These are phyloP conservation scores for Cercophora samala DNA, from an alignment of 495 filamentous ascomycete species.

Conservation along the genomic window DNA sequence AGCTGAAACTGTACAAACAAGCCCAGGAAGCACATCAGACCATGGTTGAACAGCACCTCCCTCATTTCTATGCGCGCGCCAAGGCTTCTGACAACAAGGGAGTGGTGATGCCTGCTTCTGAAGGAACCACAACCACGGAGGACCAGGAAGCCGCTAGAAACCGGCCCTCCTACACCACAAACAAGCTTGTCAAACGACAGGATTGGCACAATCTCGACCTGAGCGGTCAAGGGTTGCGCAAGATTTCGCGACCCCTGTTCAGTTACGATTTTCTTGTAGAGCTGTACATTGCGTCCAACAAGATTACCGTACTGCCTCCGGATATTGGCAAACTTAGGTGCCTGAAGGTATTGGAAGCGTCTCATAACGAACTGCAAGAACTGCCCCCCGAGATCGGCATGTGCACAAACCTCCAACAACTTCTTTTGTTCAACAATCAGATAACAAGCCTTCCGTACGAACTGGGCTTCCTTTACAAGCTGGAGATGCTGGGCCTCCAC, in stretches of 20 bases:
- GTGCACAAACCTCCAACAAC: slow-evolving; percentile 77
- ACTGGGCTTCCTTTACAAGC: slow-evolving; percentile 76
- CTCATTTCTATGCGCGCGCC: slow-evolving; percentile 53
- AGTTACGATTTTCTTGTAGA: slow-evolving; percentile 80
- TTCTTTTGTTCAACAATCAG: slow-evolving; percentile 85
- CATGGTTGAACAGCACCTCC: slow-evolving; percentile 57
- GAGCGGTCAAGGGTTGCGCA: slow-evolving; percentile 85
- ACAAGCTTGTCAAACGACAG: slow-evolving; percentile 61
- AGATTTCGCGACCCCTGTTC: slow-evolving; percentile 74
- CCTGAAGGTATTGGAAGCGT: slow-evolving; percentile 77
- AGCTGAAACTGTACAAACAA: slow-evolving; percentile 73
- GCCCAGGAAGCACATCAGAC: slow-evolving; percentile 63
- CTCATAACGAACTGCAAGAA: slow-evolving; percentile 76
- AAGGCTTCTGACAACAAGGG: slow-evolving; percentile 57
- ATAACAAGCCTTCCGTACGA: slow-evolving; percentile 79
- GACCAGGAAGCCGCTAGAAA: slow-evolving; percentile 62
- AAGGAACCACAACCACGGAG: slow-evolving; percentile 48
- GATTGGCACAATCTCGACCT: slow-evolving; percentile 91
- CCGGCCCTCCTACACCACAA: slow-evolving; percentile 49
- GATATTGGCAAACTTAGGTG: slow-evolving; percentile 76
- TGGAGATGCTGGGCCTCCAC: slow-evolving; percentile 87
- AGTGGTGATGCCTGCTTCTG: slow-evolving; percentile 40
- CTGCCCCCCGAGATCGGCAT: slow-evolving; percentile 93
- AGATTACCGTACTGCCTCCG: slow-evolving; percentile 69
- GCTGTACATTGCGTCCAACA: slow-evolving; percentile 89